phyloP scores from a whole-genome alignment of 2,329 filamentous ascomycete genomes.

The Xenoacremonium recifei region DNA sequence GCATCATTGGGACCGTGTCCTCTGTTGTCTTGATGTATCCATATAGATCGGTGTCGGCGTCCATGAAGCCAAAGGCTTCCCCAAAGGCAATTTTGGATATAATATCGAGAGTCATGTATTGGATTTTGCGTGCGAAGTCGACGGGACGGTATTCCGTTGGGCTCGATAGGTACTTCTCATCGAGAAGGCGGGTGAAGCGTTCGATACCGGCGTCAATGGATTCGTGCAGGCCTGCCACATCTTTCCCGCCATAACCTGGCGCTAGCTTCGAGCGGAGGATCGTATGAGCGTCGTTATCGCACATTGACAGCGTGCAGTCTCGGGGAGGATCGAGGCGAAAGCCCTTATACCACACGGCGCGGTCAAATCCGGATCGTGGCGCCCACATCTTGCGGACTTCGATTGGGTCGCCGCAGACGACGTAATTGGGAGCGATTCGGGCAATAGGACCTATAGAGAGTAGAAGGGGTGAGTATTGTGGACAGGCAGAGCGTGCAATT shows the following conservation, averaged over 20 bases:
- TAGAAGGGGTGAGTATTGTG: not conserved
- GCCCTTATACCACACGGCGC: conserved; percentile 45
- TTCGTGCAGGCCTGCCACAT: conserved; percentile 48
- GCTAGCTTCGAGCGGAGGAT: conserved; percentile 47
- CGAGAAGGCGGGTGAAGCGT: conserved; percentile 39
- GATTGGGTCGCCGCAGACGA: conserved; percentile 40
- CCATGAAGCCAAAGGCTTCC: conserved; percentile 44
- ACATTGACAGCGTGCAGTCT: conserved; percentile 50
- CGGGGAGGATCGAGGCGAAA: conserved; percentile 51
- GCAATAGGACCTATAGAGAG: conserved; percentile 31
- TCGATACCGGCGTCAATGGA: conserved; percentile 47
- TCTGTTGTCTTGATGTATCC: conserved; percentile 45
- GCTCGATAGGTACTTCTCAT: conserved; percentile 8
- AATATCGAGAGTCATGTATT: conserved; percentile 54
- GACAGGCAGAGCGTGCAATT: not conserved
- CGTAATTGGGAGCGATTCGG: conserved; percentile 40
- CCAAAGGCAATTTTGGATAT: conserved; percentile 52
- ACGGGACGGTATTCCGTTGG: too few relatives aligned
- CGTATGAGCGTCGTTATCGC: conserved; percentile 44
- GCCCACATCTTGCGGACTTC: conserved; percentile 35
- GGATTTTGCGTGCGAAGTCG: conserved; percentile 46
- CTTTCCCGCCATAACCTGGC: conserved; percentile 52
- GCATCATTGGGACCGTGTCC: conserved; percentile 41
- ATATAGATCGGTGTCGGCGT: conserved; percentile 44
- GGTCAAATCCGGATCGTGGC: conserved; percentile 32